A percentile compares a stretch with the other conserved stretches of the same genome.
These are phyloP conservation scores for Linnemannia schmuckeri DNA, from an alignment of 192 early-diverging fungal genomes.

Conservation along the genomic window DNA sequence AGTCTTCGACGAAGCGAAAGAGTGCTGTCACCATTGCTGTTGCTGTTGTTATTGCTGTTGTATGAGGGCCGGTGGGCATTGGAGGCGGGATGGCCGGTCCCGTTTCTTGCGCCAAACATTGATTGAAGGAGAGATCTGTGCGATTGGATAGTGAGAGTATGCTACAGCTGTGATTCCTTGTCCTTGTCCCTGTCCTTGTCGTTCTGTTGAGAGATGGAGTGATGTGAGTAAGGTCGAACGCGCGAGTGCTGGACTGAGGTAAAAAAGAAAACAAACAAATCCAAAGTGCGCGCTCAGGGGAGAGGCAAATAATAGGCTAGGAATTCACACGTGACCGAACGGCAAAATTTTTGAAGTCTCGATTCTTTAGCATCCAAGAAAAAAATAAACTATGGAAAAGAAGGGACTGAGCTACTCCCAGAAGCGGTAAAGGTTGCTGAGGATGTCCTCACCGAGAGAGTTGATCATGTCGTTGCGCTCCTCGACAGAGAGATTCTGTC, in stretches of 20 bases:
- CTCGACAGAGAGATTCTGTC: neutral
- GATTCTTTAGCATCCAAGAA: neutral
- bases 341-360: too few species aligned
- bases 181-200: neutral
- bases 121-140: neutral
- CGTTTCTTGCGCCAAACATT: slow-evolving; percentile 54
- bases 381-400: neutral
- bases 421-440: neutral
- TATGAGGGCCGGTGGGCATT: slow-evolving; percentile 14
- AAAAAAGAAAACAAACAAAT: neutral
- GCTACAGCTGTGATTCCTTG: neutral
- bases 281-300: neutral
- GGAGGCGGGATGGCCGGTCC: slow-evolving; percentile 21
- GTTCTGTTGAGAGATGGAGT: neutral
- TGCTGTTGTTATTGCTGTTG: neutral
- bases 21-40: neutral
- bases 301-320: too few species aligned
- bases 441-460: slow-evolving; percentile 23
- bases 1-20: slow-evolving; percentile 14
- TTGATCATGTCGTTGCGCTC: slow-evolving; percentile 10
- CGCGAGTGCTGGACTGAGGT: neutral
- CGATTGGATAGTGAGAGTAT: neutral
- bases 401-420: neutral
- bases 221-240: neutral
- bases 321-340: too few species aligned